Conservation (phyloP, 1,284 basidiomycete species). For the Cutaneotrichosporon arboriforme region DNA sequence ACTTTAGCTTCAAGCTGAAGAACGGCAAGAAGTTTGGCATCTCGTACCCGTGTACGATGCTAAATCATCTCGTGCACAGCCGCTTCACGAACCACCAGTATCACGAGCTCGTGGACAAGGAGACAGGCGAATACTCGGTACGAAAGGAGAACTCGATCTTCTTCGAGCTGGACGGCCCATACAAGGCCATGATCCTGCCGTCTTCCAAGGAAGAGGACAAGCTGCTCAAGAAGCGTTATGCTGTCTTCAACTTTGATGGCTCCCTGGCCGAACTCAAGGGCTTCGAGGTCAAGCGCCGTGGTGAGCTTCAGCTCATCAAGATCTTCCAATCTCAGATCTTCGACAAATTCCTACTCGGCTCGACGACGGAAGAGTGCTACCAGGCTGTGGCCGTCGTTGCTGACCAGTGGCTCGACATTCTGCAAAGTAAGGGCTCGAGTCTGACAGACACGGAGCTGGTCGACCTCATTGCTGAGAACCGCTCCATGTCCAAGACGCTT, state of each 20-base stretch:
- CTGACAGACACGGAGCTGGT: constrained; percentile 89
- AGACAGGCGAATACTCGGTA: constrained; percentile 75
- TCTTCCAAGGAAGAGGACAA: constrained; percentile 99
- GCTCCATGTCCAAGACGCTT: constrained; percentile 95
- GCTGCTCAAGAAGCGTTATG: constrained; percentile 96
- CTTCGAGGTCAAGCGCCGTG: constrained; percentile 97
- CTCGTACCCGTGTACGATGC: constrained; percentile 99
- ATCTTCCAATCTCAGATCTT: constrained; percentile 99
- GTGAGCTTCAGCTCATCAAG: constrained; percentile 98
- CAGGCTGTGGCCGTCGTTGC: constrained; percentile 88
- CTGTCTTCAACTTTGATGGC: constrained; percentile 98
- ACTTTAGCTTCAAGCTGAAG: constrained; percentile 89
- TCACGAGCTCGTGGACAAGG: constrained; percentile 76
- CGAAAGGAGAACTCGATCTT: constrained; percentile 99
- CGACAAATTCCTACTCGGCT: constrained; percentile 90
- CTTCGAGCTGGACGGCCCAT: constrained; percentile 98
- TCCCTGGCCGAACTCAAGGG: constrained; percentile 96
- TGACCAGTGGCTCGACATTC: constrained; percentile 94
- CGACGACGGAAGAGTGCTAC: constrained; percentile 92
- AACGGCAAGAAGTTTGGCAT: constrained; percentile 83
- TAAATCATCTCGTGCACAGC: constrained; percentile 95
- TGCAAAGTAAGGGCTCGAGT: constrained; percentile 78
- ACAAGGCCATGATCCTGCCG: constrained; percentile 98
- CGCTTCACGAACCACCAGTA: constrained; percentile 98
- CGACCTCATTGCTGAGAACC: constrained; percentile 96